phyloP scores from a whole-genome alignment of 1,139 yeast species.

The Saccharomyces hybrid region DNA sequence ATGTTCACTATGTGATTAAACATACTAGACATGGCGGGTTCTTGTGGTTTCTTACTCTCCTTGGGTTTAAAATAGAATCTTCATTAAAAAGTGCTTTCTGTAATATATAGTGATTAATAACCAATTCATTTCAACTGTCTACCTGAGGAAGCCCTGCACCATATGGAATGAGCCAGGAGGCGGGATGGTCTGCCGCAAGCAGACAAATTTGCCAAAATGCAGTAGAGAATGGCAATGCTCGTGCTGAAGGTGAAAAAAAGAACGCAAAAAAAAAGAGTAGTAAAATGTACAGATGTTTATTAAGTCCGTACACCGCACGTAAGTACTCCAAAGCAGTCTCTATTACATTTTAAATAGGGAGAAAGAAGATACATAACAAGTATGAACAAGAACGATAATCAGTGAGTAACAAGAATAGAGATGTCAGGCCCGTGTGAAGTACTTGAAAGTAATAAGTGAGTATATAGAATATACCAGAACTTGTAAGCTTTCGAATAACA shows the following conservation, averaged over 20 bases:
- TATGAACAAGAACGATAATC: background rate
- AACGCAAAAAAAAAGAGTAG: background rate
- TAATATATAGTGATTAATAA: background rate
- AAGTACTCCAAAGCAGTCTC: background rate
- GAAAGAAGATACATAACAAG: background rate
- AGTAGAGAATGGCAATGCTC: background rate
- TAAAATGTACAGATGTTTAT: background rate
- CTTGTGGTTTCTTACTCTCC: background rate
- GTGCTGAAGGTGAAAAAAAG: background rate
- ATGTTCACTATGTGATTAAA: background rate
- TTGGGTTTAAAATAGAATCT: background rate
- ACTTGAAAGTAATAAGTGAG: background rate
- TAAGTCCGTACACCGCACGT: background rate
- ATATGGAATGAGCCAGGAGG: background rate
- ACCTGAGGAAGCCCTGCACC: background rate
- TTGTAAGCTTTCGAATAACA: slow-evolving; percentile 4
- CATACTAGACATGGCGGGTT: background rate
- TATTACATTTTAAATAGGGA: background rate
- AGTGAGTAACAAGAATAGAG: background rate
- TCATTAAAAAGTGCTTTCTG: background rate
- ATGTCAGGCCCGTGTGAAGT: slow-evolving; percentile 1
- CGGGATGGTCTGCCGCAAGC: background rate
- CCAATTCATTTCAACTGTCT: background rate
- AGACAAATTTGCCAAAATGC: background rate
- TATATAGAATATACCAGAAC: background rate